These are phyloP conservation scores for Alternaria infectoria DNA, from an alignment of 2,329 filamentous ascomycete species.

Conservation along the genomic window DNA sequence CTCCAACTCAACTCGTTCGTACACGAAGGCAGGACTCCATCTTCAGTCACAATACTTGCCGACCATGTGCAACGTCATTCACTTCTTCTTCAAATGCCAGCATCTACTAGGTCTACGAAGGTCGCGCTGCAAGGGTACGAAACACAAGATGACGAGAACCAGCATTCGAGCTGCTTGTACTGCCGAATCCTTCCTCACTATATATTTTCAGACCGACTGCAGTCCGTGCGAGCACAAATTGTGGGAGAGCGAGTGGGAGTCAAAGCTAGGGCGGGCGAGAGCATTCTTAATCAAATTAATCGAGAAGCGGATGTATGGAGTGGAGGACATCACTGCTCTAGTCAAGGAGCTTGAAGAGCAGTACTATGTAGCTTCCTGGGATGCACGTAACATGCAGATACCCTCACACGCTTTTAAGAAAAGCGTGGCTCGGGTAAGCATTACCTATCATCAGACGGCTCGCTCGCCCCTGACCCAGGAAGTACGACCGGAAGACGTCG, in stretches of 20 bases:
- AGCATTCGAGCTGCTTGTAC: conserved; percentile 32
- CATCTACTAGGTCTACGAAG: conserved; percentile 34
- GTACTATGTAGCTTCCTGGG: conserved; percentile 20
- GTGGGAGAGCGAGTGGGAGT: conserved; percentile 25
- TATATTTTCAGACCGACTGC: conserved; percentile 24
- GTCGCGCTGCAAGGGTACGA: conserved; percentile 45
- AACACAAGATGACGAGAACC: conserved; percentile 23
- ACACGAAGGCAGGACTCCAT: neutral
- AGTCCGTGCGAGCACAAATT: conserved; percentile 28
- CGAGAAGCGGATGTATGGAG: conserved; percentile 5
- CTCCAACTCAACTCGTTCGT: neutral
- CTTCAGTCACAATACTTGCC: neutral
- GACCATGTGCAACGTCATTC: conserved; percentile 49
- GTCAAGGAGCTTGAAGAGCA: conserved; percentile 18
- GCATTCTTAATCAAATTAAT: conserved; percentile 10
- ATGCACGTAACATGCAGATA: neutral
- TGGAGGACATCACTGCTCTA: conserved; percentile 7
- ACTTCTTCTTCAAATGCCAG: conserved; percentile 40
- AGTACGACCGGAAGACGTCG: conserved; percentile 27
- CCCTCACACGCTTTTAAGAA: conserved; percentile 10
- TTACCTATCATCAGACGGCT: neutral
- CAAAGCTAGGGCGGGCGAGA: conserved; percentile 21
- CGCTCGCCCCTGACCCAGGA: conserved; percentile 23
- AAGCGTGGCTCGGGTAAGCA: conserved; percentile 5
- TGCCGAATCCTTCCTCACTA: conserved; percentile 28